phyloP scores from a whole-genome alignment of 2,329 filamentous ascomycete species.

The Ophiostoma perfectum region DNA sequence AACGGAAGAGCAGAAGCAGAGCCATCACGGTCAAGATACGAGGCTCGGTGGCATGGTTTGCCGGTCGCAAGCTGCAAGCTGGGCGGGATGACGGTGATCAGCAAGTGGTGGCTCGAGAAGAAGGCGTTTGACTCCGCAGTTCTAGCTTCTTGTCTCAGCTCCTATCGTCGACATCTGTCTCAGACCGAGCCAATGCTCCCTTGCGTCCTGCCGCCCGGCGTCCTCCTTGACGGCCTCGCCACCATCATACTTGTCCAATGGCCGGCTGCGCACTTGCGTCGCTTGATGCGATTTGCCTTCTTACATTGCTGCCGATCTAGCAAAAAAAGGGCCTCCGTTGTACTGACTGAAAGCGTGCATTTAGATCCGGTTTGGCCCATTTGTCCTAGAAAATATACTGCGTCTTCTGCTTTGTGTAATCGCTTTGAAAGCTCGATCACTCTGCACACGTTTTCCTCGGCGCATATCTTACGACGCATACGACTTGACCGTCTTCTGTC shows the following conservation, averaged over 20 bases:
- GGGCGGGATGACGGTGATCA: not conserved
- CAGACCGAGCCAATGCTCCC: constrained; percentile 16
- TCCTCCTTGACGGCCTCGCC: constrained; percentile 4
- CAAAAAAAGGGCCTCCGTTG: constrained; percentile 1
- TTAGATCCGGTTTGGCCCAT: not conserved
- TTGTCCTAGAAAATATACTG: not conserved
- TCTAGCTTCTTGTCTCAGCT: constrained; percentile 17
- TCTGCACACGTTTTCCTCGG: not conserved
- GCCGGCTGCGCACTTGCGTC: not conserved
- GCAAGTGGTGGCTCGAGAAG: not conserved
- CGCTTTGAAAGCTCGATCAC: constrained; percentile 9
- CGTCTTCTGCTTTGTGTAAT: constrained; percentile 5
- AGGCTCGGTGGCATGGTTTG: no score
- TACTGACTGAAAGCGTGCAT: not conserved
- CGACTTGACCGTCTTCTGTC: not conserved
- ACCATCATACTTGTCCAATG: not conserved
- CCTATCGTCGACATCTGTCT: constrained; percentile 18
- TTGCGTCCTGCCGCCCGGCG: constrained; percentile 15
- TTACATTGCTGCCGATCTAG: not conserved
- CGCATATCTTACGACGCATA: constrained; percentile 2
- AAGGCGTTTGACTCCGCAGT: constrained; percentile 15
- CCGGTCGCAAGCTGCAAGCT: no score
- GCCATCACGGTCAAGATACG: no score
- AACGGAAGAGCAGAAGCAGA: not conserved
- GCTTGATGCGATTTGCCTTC: not conserved